Conservation (phyloP, 2,329 filamentous ascomycete species). For the Pezicula radicicola region DNA sequence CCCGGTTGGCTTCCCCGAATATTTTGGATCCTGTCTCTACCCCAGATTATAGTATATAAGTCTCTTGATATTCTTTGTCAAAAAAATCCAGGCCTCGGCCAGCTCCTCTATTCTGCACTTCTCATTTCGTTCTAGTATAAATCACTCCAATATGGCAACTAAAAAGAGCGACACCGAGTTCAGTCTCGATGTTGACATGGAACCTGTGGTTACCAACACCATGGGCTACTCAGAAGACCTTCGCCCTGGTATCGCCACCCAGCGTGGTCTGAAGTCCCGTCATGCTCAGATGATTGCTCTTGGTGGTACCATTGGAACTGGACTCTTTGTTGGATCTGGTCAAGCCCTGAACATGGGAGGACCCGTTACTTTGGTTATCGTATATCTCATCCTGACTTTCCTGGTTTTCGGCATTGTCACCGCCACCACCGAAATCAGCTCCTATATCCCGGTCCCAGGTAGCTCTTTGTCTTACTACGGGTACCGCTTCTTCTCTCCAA, state of each 20-base stretch:
- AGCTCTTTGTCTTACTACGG: slow-evolving; percentile 47
- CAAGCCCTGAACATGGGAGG: slow-evolving; percentile 39
- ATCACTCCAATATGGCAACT: background rate
- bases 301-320: slow-evolving; percentile 38
- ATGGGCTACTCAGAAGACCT: background rate
- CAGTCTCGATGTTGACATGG: background rate
- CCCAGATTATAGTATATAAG: background rate
- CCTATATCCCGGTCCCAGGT: slow-evolving; percentile 54
- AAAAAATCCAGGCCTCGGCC: background rate
- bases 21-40: background rate
- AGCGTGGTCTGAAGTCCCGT: slow-evolving; percentile 25
- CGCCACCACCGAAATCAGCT: slow-evolving; percentile 53
- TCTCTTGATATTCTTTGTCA: background rate
- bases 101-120: background rate
- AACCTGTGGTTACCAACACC: background rate
- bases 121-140: background rate
- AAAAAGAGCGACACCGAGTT: background rate
- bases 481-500: slow-evolving; percentile 40
- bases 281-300: slow-evolving; percentile 29
- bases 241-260: slow-evolving; percentile 6
- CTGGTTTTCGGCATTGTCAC: slow-evolving; percentile 45
- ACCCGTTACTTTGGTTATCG: slow-evolving; percentile 40
- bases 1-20: background rate
- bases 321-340: slow-evolving; percentile 41
- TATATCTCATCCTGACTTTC: slow-evolving; percentile 40